Percentiles rank a stretch among this genome's conserved stretches.
Conservation (phyloP, 352 stramenopile genomes). For the Pythium periplocum region DNA sequence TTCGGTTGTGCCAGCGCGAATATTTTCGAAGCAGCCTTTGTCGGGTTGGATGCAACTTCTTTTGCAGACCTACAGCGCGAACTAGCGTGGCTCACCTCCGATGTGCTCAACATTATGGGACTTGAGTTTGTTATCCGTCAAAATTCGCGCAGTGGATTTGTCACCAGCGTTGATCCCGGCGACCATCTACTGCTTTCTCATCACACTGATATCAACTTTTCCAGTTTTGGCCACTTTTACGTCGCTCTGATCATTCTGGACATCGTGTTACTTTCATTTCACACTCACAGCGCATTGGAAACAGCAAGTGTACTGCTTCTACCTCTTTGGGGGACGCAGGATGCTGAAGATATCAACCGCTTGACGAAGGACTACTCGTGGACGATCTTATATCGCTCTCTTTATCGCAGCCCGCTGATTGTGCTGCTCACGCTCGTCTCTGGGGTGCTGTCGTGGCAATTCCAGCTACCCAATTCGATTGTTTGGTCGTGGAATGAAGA, state of each 20-base stretch:
- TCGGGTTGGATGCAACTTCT: slow-evolving; percentile 28
- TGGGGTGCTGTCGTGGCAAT: slow-evolving; percentile 40
- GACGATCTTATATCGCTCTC: slow-evolving; percentile 42
- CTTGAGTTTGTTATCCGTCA: slow-evolving; percentile 46
- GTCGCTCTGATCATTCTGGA: slow-evolving; percentile 36
- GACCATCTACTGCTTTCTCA: slow-evolving; percentile 20
- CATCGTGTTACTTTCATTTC: slow-evolving; percentile 22
- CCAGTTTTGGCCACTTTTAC: slow-evolving; percentile 50
- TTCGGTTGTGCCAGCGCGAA: slow-evolving; percentile 47
- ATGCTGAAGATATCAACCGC: slow-evolving; percentile 10
- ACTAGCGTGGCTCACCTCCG: slow-evolving; percentile 36
- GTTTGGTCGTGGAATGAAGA: slow-evolving; percentile 37
- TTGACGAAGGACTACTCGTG: slow-evolving; percentile 26
- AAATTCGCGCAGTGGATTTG: slow-evolving; percentile 33
- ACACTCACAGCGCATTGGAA: slow-evolving; percentile 29
- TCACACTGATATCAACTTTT: slow-evolving; percentile 35
- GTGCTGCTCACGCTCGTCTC: slow-evolving; percentile 37
- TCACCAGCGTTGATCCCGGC: slow-evolving; percentile 8
- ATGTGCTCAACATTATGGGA: slow-evolving; percentile 44
- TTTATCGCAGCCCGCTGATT: slow-evolving; percentile 40
- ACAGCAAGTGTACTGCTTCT: slow-evolving; percentile 27
- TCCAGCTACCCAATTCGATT: slow-evolving; percentile 37
- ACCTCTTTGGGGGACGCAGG: slow-evolving; percentile 16
- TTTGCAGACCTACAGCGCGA: slow-evolving; percentile 31
- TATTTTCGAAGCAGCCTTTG: slow-evolving; percentile 26